Evolutionary conservation across 1,284 basidiomycete genomes (phyloP), one percentile per base, ranked within the genome.

Genomic region (Cerrena zonata): DNA sequence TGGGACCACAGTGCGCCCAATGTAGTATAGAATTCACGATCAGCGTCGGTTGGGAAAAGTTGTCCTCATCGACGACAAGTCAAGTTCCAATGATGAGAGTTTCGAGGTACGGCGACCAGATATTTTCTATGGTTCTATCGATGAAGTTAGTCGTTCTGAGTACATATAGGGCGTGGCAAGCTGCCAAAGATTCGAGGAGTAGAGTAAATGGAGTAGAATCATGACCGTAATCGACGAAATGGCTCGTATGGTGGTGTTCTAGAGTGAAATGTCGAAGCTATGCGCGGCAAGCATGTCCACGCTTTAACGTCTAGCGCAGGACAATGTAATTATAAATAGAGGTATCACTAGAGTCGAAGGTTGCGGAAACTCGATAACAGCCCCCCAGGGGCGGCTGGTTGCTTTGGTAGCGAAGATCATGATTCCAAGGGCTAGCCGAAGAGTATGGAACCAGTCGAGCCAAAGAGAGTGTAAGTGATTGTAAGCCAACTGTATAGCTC

Each of bases 401-500:
- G 7, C 72, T 71, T 30, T 74, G 73, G 43, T 84, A 68, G 45
- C 65, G 69, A 18, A 83, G 62, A 40, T 64, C 69, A n/a, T 36
- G 7, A 18, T 10, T 22, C 19, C 39, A 7, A 19, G 10, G 39
- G 21, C 10, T 24, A 44, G 41, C 43, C 12, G 12, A 22, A 63
- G 54, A 5, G 61, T 54, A 13, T 57, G 55, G 38, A 75, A 58
- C 15, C 64, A 62, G 18, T 70, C 62, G 64, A 2, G 70, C 73
- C 22, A 82, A 65, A 2, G 63, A 65, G 27, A 64, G 65, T 19
- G 83, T 63, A 1, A 65, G 61, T 7, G 58, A 57, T 60, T 79
- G 64, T 5, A 59, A 56, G 2, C 69, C 58, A 45, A 82, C 65
- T 19, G 64, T 60, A 23, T 50, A 26, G 48, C 71, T 65, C 21